Percentiles rank a stretch among this genome's conserved stretches.
Evolutionary conservation across 176 grass and related monocot genomes (phyloP).

Genomic region (Triticum dicoccoides): DNA sequence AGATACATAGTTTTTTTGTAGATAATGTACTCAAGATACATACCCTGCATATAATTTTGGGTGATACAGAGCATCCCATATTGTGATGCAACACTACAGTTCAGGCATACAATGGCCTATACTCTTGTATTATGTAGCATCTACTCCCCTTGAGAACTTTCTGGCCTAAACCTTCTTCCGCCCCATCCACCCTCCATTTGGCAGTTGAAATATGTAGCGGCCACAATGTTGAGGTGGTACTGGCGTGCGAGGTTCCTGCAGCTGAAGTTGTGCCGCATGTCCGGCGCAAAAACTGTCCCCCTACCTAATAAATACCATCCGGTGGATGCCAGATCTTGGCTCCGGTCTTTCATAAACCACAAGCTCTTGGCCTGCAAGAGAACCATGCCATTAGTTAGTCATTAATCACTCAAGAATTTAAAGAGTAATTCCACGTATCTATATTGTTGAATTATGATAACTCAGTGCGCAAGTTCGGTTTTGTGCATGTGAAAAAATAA

Average conservation of each 20-base stretch:
- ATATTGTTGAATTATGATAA: too few species aligned
- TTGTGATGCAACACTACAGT: not conserved
- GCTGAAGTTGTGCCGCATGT: conserved; percentile 54
- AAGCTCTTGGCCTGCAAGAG: conserved; percentile 51
- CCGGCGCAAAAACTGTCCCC: conserved; percentile 43
- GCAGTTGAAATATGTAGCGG: conserved; percentile 66
- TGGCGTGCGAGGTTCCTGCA: conserved; percentile 43
- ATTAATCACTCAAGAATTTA: conserved; percentile 5
- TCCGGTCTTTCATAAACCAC: conserved; percentile 57
- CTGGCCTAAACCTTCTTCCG: conserved; percentile 45
- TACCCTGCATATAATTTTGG: not conserved
- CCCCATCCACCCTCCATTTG: conserved; percentile 61
- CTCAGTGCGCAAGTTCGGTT: too few species aligned
- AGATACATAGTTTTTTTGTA: not conserved
- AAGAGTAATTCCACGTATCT: not conserved
- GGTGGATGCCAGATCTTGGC: conserved; percentile 68
- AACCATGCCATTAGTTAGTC: not conserved
- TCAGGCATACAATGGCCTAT: not conserved
- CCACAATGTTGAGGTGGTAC: conserved; percentile 46
- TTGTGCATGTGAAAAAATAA: too few species aligned
- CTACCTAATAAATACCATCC: conserved; percentile 59
- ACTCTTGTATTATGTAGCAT: not conserved
- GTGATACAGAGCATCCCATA: conserved; percentile 1
- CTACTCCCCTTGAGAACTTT: not conserved
- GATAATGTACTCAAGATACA: not conserved